These are phyloP conservation scores for Solanum chilense DNA, from an alignment of 257 asterid species.

Conservation along the genomic window DNA sequence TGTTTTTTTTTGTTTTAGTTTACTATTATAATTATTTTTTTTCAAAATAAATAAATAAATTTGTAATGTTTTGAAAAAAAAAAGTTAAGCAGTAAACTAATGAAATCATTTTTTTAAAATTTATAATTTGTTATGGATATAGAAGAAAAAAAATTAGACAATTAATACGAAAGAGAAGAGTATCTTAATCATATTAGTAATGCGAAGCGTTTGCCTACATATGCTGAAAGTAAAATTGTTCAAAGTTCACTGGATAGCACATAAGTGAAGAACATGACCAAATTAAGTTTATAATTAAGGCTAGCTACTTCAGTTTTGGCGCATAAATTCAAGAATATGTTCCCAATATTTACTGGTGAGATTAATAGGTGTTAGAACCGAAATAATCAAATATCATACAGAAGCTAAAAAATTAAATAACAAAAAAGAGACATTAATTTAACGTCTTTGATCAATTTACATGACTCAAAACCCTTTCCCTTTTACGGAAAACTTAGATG, in stretches of 20 bases:
- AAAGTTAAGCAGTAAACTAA: no score
- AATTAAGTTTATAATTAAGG: not conserved
- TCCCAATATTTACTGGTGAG: not conserved
- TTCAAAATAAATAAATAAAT: not conserved
- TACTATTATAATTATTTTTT: not conserved
- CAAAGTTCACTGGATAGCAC: not conserved
- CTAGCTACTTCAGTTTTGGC: not conserved
- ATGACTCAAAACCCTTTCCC: not conserved
- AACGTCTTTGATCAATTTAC: no score
- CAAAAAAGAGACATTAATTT: no score
- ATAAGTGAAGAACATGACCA: not conserved
- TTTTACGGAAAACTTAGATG: not conserved
- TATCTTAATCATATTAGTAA: not conserved
- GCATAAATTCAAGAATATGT: not conserved
- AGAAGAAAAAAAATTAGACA: no score
- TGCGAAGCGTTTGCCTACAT: not conserved
- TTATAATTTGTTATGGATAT: no score
- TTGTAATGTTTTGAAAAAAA: not conserved
- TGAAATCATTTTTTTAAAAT: no score
- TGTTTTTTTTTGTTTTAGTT: not conserved
- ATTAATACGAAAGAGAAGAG: no score
- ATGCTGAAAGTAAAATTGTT: not conserved
- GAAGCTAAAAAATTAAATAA: no score
- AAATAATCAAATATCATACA: no score
- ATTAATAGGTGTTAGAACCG: no score